These are phyloP conservation scores for Zelonia costaricensis DNA, from an alignment of 208 protist species.

Conservation along the genomic window DNA sequence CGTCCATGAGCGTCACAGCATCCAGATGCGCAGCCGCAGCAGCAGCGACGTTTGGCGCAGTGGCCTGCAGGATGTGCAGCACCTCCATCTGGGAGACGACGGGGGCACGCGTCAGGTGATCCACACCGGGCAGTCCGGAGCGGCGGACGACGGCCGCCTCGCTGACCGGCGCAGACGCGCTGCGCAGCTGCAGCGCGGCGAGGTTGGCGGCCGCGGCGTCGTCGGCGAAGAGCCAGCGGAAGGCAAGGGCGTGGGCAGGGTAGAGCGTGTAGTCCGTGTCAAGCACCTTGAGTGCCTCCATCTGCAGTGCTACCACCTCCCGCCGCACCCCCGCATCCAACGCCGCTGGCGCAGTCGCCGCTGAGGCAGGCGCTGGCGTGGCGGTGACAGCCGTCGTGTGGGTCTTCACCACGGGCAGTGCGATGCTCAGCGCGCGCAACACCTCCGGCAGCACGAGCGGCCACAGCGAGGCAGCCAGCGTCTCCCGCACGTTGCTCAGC, in stretches of 20 bases:
- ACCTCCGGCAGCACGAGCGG: constrained; percentile 52
- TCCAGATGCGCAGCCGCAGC: constrained; percentile 1
- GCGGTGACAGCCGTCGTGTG: background rate
- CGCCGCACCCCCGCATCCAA: constrained; percentile 9
- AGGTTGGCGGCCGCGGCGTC: constrained; percentile 13
- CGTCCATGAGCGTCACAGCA: background rate
- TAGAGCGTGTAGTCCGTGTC: constrained; percentile 49
- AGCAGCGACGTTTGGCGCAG: background rate
- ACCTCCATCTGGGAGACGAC: constrained; percentile 20
- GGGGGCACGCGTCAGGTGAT: background rate
- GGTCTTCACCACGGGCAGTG: background rate
- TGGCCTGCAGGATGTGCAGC: constrained; percentile 10
- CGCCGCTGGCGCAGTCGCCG: background rate
- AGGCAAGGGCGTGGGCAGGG: constrained; percentile 27
- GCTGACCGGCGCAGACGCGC: background rate
- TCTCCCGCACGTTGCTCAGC: constrained; percentile 20
- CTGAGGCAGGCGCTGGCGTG: no score
- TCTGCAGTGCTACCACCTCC: constrained; percentile 43
- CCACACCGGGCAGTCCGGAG: background rate
- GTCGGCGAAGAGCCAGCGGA: constrained; percentile 37
- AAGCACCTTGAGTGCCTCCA: constrained; percentile 67
- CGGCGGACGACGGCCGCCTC: no score
- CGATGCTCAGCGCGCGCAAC: constrained; percentile 5
- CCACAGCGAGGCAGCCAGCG: constrained; percentile 47
- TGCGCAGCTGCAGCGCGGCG: constrained; percentile 11